Conservation (phyloP, 2,329 filamentous ascomycete genomes). For the Phaeomoniella chlamydospora region DNA sequence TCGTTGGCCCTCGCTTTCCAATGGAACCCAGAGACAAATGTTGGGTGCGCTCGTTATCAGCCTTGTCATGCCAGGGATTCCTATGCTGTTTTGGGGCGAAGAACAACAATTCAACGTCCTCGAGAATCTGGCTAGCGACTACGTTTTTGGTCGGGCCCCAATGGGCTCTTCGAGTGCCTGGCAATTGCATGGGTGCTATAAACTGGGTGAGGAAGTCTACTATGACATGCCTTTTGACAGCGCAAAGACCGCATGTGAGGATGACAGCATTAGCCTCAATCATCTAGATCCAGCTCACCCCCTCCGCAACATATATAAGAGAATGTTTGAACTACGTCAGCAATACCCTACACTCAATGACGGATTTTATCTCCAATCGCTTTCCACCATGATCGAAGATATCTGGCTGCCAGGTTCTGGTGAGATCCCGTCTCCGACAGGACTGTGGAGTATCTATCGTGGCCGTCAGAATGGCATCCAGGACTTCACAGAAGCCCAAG, state of each 20-base stretch:
- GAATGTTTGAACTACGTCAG: conserved; percentile 34
- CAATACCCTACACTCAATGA: conserved; percentile 36
- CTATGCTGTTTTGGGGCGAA: conserved; percentile 37
- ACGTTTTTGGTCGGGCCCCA: conserved; percentile 34
- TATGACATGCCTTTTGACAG: conserved; percentile 33
- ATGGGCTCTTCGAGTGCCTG: conserved; percentile 38
- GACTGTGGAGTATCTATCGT: conserved; percentile 37
- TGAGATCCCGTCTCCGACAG: conserved; percentile 28
- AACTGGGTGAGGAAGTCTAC: conserved; percentile 31
- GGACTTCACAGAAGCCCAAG: conserved; percentile 19
- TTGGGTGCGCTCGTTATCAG: conserved; percentile 35
- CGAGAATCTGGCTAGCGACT: conserved; percentile 41
- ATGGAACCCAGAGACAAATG: conserved; percentile 35
- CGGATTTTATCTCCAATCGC: conserved; percentile 28
- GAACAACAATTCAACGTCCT: conserved; percentile 41
- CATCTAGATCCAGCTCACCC: conserved; percentile 39
- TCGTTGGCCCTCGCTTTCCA: conserved; percentile 35
- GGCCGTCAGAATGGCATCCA: conserved; percentile 26
- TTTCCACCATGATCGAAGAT: conserved; percentile 31
- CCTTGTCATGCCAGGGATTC: conserved; percentile 35
- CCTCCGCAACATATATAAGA: conserved; percentile 35
- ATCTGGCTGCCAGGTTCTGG: conserved; percentile 28
- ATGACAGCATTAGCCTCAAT: conserved; percentile 34
- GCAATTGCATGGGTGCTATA: conserved; percentile 43
- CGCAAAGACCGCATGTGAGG: conserved; percentile 31